phyloP scores from a whole-genome alignment of 108 stramenopile genomes.

The Cyclotella baltica region DNA sequence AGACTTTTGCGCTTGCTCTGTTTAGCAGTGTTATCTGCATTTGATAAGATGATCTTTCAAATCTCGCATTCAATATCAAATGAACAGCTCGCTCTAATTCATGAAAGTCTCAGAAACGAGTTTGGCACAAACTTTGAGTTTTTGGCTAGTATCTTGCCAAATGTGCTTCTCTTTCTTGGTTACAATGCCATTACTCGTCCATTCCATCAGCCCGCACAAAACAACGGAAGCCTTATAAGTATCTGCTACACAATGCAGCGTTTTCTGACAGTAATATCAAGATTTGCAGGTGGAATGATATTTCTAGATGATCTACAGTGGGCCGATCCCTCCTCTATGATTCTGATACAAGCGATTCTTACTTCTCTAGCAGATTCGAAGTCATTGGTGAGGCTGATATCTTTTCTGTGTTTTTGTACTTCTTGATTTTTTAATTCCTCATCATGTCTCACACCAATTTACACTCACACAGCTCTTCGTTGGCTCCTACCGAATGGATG shows the following conservation, averaged over 20 bases:
- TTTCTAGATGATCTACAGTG: constrained; percentile 2
- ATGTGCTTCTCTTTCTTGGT: constrained; percentile 18
- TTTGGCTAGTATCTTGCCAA: constrained; percentile 31
- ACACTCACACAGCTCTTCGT: background rate
- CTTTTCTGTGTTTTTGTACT: background rate
- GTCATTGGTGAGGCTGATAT: background rate
- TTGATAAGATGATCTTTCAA: constrained; percentile 27
- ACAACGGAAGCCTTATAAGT: background rate
- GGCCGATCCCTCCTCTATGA: background rate
- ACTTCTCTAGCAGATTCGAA: background rate
- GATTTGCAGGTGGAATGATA: constrained; percentile 23
- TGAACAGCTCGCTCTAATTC: background rate
- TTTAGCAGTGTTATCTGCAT: background rate
- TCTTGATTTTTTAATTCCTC: background rate
- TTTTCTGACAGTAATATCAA: background rate
- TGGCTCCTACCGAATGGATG: background rate
- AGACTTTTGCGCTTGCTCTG: no score
- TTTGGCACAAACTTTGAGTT: constrained; percentile 40
- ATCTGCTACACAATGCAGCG: background rate
- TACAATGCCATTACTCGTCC: background rate
- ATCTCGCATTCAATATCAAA: constrained; percentile 17
- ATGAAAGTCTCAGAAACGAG: background rate
- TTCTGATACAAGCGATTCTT: background rate
- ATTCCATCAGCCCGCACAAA: background rate
- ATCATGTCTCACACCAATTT: constrained; percentile 2